Evolutionary conservation across 192 early-diverging fungal genomes (phyloP).

Genomic region (Coemansia sp.): DNA sequence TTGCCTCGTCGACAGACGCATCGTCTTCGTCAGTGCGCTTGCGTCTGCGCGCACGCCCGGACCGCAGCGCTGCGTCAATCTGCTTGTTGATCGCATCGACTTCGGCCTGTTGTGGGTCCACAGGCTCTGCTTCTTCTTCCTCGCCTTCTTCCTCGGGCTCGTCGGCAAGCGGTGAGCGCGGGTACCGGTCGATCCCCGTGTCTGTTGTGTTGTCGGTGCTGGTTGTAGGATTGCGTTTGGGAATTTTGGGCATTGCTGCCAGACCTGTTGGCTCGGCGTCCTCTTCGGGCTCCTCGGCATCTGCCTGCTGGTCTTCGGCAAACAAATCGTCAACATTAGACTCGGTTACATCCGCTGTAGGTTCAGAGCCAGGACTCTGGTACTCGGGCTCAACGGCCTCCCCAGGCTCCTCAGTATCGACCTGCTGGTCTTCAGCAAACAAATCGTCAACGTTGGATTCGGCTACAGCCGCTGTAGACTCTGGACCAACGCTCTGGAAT

Average conservation of each 20-base stretch:
- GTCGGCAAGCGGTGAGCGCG: background rate
- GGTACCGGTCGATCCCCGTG: background rate
- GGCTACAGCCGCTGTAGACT: background rate
- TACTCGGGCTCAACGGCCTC: background rate
- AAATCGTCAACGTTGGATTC: slow-evolving; percentile 7
- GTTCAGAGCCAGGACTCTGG: background rate
- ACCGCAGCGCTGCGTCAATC: slow-evolving; percentile 45
- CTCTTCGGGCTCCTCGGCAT: background rate
- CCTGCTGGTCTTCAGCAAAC: background rate
- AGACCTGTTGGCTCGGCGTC: background rate
- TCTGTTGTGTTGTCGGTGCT: background rate
- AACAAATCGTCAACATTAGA: slow-evolving; percentile 9
- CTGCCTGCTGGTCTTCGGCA: background rate
- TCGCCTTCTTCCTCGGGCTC: slow-evolving; percentile 5
- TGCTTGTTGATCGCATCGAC: slow-evolving; percentile 44
- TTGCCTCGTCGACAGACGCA: slow-evolving; percentile 47
- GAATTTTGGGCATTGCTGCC: slow-evolving; percentile 44
- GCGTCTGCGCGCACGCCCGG: slow-evolving; percentile 39
- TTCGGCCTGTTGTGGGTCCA: slow-evolving; percentile 49
- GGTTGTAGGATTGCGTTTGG: slow-evolving; percentile 17
- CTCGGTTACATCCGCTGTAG: background rate
- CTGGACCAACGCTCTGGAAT: background rate
- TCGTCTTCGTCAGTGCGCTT: slow-evolving; percentile 54
- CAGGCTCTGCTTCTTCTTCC: slow-evolving; percentile 5
- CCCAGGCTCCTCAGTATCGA: background rate